Evolutionary conservation across 1,284 basidiomycete genomes (phyloP), one percentile per base, ranked within the genome.

Genomic region (Apiotrichum brassicae): DNA sequence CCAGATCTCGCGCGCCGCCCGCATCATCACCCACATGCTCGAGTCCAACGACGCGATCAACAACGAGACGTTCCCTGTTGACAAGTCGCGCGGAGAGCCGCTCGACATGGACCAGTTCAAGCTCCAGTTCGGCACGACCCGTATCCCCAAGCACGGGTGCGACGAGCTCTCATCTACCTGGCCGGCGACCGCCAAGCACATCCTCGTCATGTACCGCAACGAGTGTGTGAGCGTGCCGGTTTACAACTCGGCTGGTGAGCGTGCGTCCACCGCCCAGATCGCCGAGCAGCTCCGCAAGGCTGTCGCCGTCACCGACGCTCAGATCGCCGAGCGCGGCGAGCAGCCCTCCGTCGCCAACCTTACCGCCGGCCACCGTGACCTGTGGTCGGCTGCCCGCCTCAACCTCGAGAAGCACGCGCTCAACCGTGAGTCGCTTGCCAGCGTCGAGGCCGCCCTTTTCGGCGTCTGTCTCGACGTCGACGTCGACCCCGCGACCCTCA

Each of bases 41-140:
- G 51, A 48, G 38, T 24, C 36, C 25, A 53, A 53, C 43, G 51
- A 53, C 24, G 42, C 43, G 37, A 30, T 53, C 51, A 53, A 53
- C 51, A 40, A 30, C 26, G 28, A 48, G 42, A 53, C 42, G n/a
- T 44, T 53, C 30, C 42, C 42, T 9, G 38, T 43, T 32, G 51
- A 53, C 51, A 32, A 36, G 42, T 19, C 34, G 16, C 41, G 42
- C 24, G 51, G 33, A n/a, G 20, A 26, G 33, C 51, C 51, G 5
- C 42, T 53, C 37, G 40, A 43, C 46, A 53, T 53, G 51, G 46
- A 48, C 38, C 51, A 53, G 51, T 53, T 48, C 51, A 48, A 53
- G 51, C 24, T 28, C 32, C 51, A 53, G 51, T 53, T 53, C 28
- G 46, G 46, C 46, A 53, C 51, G 20, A 53, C 51, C 20, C 51